Conservation (phyloP, 2,329 filamentous ascomycete species). For the Fusarium brachygibbosum region DNA sequence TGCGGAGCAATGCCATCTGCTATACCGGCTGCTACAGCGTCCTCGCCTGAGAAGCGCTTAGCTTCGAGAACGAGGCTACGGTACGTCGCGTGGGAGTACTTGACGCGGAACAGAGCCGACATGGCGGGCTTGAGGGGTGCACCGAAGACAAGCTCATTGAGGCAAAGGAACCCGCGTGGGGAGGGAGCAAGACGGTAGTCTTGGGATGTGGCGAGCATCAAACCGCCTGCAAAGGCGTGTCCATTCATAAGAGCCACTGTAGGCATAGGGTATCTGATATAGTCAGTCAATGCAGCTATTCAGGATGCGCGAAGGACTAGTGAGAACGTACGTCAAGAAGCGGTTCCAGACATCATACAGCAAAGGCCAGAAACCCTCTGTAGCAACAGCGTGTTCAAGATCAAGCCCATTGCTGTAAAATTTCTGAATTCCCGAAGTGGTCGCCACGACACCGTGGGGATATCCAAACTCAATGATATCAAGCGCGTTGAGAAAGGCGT, state of each 20-base stretch:
- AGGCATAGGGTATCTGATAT: conserved; percentile 77
- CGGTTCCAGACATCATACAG: conserved; percentile 76
- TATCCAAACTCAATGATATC: conserved; percentile 79
- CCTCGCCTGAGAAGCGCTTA: conserved; percentile 71
- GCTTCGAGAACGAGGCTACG: conserved; percentile 80
- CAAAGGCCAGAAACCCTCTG: conserved; percentile 72
- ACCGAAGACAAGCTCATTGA: conserved; percentile 87
- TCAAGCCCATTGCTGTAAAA: conserved; percentile 91
- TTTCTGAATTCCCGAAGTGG: conserved; percentile 80
- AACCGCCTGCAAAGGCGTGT: conserved; percentile 84
- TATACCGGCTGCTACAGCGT: conserved; percentile 75
- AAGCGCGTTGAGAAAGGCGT: conserved; percentile 76
- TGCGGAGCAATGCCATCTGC: conserved; percentile 74
- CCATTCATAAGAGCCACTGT: conserved; percentile 84
- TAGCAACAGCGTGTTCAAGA: conserved; percentile 72
- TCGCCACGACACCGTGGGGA: conserved; percentile 80
- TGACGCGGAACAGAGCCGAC: conserved; percentile 80
- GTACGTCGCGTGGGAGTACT: conserved; percentile 69
- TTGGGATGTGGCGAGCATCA: conserved; percentile 85
- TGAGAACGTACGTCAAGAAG: conserved; percentile 59
- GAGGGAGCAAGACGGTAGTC: conserved; percentile 86
- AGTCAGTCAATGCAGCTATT: not conserved
- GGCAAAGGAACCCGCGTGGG: conserved; percentile 77
- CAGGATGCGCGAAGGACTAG: too few species aligned
- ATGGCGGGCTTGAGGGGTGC: conserved; percentile 81